Conservation (phyloP, 352 stramenopile genomes). For the Globisporangium iwayamae region DNA sequence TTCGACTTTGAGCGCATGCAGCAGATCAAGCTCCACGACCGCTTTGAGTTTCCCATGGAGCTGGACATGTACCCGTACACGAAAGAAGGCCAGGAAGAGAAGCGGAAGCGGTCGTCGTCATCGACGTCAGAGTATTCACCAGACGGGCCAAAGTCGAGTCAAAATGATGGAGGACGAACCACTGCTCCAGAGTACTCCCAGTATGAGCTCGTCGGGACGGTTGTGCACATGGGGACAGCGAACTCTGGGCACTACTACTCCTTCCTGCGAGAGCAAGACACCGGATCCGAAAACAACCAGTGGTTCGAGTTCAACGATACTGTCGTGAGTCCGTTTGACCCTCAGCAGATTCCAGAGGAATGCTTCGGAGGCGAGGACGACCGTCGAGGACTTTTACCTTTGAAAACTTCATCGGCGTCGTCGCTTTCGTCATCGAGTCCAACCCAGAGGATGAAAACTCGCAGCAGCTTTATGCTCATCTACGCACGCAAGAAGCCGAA, state of each 20-base stretch:
- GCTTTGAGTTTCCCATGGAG: conserved; percentile 90
- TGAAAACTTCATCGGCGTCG: conserved; percentile 10
- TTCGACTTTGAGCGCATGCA: conserved; percentile 95
- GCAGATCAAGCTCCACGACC: conserved; percentile 92
- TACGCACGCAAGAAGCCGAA: conserved; percentile 61
- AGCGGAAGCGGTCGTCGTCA: conserved; percentile 31
- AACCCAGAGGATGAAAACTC: conserved; percentile 59
- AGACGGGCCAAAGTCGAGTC: conserved; percentile 13
- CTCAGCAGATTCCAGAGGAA: conserved; percentile 61
- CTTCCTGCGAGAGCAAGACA: conserved; percentile 72
- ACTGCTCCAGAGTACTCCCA: conserved; percentile 75
- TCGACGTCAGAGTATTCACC: conserved; percentile 17
- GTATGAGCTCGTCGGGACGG: conserved; percentile 84
- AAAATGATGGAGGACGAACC: conserved; percentile 26
- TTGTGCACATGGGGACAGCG: conserved; percentile 86
- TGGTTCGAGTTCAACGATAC: conserved; percentile 91
- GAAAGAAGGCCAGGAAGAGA: conserved; percentile 80
- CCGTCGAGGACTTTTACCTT: conserved; percentile 9
- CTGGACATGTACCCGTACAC: conserved; percentile 90
- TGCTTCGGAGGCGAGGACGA: conserved; percentile 66
- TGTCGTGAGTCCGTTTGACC: conserved; percentile 73
- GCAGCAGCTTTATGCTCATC: conserved; percentile 87
- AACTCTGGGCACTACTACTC: conserved; percentile 90
- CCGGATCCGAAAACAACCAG: conserved; percentile 23
- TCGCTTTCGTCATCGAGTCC: conserved; percentile 17